Percentiles rank a stretch among this genome's conserved stretches.
phyloP scores from a whole-genome alignment of 2,329 filamentous ascomycete species.

The Ceratocystiopsis sp. region DNA sequence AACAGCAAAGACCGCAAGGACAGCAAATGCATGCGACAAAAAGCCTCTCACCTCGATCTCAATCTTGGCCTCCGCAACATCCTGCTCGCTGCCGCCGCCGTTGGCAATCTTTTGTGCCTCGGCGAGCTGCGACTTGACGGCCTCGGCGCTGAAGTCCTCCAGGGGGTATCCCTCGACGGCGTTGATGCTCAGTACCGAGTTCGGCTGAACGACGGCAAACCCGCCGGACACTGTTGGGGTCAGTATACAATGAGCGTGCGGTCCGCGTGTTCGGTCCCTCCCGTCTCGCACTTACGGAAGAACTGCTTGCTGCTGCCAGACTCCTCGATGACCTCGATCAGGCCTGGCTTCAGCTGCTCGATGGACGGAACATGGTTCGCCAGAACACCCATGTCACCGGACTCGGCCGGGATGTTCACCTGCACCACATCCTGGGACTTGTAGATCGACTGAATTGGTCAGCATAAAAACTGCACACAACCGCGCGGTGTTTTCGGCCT shows the following conservation, averaged over 20 bases:
- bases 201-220: constrained; percentile 91
- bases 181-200: constrained; percentile 93
- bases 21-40: constrained; percentile 1
- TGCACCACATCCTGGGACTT: constrained; percentile 61
- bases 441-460: constrained; percentile 37
- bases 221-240: constrained; percentile 64
- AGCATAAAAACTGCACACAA: background rate
- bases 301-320: constrained; percentile 80
- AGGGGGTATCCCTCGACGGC: constrained; percentile 88
- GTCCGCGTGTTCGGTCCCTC: too few species aligned
- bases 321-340: constrained; percentile 94
- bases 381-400: constrained; percentile 97
- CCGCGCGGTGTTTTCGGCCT: too few species aligned
- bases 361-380: constrained; percentile 98
- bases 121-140: constrained; percentile 73
- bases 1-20: background rate
- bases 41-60: constrained; percentile 67
- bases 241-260: background rate
- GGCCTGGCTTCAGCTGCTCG: constrained; percentile 93
- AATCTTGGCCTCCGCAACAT: constrained; percentile 97
- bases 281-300: constrained; percentile 55
- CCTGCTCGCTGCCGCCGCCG: constrained; percentile 85
- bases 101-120: constrained; percentile 91
- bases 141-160: constrained; percentile 89
- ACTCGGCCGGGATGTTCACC: constrained; percentile 97